phyloP scores from a whole-genome alignment of 192 early-diverging fungal species.

The Coemansia sp. region DNA sequence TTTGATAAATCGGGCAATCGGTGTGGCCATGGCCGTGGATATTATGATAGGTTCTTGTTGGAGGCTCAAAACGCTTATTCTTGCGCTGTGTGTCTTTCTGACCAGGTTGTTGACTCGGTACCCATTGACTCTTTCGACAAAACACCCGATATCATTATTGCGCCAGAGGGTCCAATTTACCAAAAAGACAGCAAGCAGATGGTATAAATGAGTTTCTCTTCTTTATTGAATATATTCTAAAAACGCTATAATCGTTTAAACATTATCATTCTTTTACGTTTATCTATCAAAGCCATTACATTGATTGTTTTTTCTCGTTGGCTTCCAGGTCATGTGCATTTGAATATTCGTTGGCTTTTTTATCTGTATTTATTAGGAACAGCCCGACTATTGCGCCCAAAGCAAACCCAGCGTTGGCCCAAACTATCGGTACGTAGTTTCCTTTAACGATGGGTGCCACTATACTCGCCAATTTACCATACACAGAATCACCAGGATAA shows the following conservation, averaged over 20 bases:
- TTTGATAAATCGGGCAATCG: constrained; percentile 26
- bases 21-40: constrained; percentile 46
- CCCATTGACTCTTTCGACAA: constrained; percentile 19
- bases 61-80: constrained; percentile 2
- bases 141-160: constrained; percentile 24
- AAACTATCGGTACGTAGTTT: too few relatives aligned
- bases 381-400: too few relatives aligned
- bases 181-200: neutral
- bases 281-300: too few relatives aligned
- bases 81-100: constrained; percentile 34
- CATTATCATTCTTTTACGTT: neutral
- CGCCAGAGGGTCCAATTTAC: constrained; percentile 18
- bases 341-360: neutral
- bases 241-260: neutral
- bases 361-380: neutral
- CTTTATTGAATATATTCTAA: neutral
- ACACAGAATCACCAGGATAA: too few relatives aligned
- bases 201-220: neutral
- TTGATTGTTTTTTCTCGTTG: too few relatives aligned
- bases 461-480: too few relatives aligned
- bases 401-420: too few relatives aligned
- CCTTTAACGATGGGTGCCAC: too few relatives aligned
- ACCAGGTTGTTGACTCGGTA: constrained; percentile 28
- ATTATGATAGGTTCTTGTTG: constrained; percentile 37
- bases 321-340: neutral